Percentiles rank a stretch among this genome's conserved stretches.
phyloP scores from a whole-genome alignment of 805 yeast genomes.

The Pichia heedii region DNA sequence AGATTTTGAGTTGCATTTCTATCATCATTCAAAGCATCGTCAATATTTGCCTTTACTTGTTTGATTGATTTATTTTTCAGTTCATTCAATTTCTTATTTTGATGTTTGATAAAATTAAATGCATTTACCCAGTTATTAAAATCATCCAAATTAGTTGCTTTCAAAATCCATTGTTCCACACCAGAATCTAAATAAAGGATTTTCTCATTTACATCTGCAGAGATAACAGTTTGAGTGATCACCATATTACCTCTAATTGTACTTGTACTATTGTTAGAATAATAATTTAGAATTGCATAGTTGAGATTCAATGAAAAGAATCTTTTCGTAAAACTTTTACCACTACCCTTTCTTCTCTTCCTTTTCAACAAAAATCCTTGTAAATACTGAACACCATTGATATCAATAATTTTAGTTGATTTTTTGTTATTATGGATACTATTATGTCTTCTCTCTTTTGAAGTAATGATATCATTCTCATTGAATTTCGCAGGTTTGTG shows the following conservation, averaged over 20 bases:
- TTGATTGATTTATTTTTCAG: neutral
- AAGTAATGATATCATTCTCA: neutral
- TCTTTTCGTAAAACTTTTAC: conserved; percentile 80
- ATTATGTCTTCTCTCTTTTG: neutral
- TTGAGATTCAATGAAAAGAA: conserved; percentile 77
- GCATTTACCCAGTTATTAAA: conserved; percentile 82
- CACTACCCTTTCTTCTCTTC: conserved; percentile 65
- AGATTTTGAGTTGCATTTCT: neutral
- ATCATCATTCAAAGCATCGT: conserved; percentile 1
- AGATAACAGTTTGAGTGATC: conserved; percentile 67
- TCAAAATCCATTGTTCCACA: conserved; percentile 86
- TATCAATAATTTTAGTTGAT: conserved; percentile 25
- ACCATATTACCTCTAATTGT: conserved; percentile 89
- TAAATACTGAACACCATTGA: conserved; percentile 59
- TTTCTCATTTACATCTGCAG: conserved; percentile 59
- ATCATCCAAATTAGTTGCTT: conserved; percentile 53
- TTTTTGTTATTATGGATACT: neutral
- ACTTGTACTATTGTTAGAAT: conserved; percentile 57
- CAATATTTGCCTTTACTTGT: neutral
- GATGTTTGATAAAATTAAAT: conserved; percentile 43
- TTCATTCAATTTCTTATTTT: conserved; percentile 15
- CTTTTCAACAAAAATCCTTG: conserved; percentile 70
- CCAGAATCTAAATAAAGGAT: conserved; percentile 87
- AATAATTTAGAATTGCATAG: conserved; percentile 78
- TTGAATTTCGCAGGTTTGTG: neutral